Conservation (phyloP, 2,329 filamentous ascomycete genomes). For the Beauveria pseudobassiana region DNA sequence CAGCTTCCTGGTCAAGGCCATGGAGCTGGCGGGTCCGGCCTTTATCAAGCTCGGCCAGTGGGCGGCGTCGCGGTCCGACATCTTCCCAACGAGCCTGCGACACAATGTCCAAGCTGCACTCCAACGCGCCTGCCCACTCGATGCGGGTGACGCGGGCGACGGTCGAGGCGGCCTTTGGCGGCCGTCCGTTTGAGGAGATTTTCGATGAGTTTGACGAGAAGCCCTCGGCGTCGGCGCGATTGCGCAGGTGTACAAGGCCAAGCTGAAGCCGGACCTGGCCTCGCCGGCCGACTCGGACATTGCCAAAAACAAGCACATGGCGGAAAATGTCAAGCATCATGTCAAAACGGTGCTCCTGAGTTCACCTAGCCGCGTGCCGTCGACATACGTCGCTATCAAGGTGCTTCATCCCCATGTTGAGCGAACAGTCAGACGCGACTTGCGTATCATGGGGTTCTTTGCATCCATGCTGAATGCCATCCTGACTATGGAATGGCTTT, state of each 20-base stretch:
- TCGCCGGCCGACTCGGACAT: slow-evolving; percentile 52
- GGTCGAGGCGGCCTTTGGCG: slow-evolving; percentile 74
- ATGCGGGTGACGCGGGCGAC: slow-evolving; percentile 71
- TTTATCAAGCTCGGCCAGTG: slow-evolving; percentile 99
- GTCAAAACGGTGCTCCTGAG: slow-evolving; percentile 84
- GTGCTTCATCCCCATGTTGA: slow-evolving; percentile 91
- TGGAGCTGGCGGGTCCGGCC: slow-evolving; percentile 89
- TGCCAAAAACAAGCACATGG: slow-evolving; percentile 38
- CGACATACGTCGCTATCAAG: slow-evolving; percentile 89
- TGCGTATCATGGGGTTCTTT: slow-evolving; percentile 92
- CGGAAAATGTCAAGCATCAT: slow-evolving; percentile 66
- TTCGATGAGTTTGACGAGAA: slow-evolving; percentile 92
- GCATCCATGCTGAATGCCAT: slow-evolving; percentile 75
- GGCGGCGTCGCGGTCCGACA: slow-evolving; percentile 92
- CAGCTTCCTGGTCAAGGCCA: slow-evolving; percentile 71
- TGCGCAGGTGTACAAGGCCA: slow-evolving; percentile 95
- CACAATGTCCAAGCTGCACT: slow-evolving; percentile 91
- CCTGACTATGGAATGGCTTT: slow-evolving; percentile 95
- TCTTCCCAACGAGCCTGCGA: slow-evolving; percentile 85
- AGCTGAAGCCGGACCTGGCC: slow-evolving; percentile 72
- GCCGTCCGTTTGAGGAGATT: slow-evolving; percentile 75
- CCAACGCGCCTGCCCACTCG: slow-evolving; percentile 87
- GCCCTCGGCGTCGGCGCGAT: slow-evolving; percentile 93
- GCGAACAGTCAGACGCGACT: slow-evolving; percentile 77
- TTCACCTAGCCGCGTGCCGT: slow-evolving; percentile 76